These are phyloP conservation scores for Polysphondylium violaceum DNA, from an alignment of 78 protist species.

Conservation along the genomic window DNA sequence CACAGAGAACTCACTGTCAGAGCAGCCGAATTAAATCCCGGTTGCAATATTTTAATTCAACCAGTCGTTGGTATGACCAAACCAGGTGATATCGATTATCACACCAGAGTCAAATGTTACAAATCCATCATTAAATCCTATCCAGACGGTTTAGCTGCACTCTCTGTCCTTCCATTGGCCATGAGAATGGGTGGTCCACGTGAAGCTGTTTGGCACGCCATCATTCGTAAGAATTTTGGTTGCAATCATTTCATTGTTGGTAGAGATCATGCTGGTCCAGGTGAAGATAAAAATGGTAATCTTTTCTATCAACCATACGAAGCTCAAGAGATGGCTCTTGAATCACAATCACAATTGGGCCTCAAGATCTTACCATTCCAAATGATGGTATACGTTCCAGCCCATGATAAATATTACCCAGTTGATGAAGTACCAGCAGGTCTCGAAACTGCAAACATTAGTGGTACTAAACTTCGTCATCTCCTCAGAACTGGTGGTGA, in stretches of 20 bases:
- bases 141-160: constrained; percentile 66
- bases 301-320: constrained; percentile 93
- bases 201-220: constrained; percentile 97
- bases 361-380: constrained; percentile 91
- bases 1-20: constrained; percentile 85
- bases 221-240: constrained; percentile 97
- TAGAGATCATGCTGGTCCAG: constrained; percentile 97
- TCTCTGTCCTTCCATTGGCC: constrained; percentile 75
- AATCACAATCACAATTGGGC: constrained; percentile 83
- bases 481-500: constrained; percentile 90
- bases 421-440: constrained; percentile 89
- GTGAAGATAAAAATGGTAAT: constrained; percentile 82
- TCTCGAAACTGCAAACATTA: constrained; percentile 87
- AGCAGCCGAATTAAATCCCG: constrained; percentile 78
- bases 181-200: constrained; percentile 96
- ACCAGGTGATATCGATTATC: constrained; percentile 95
- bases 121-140: constrained; percentile 82
- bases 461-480: constrained; percentile 85
- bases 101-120: constrained; percentile 90
- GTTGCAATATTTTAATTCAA: constrained; percentile 90
- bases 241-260: constrained; percentile 97
- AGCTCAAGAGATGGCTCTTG: constrained; percentile 90
- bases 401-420: constrained; percentile 72
- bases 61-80: constrained; percentile 96
- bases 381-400: constrained; percentile 89